Base-by-base conservation (phyloP, 768 basidiomycete genomes). In the Boletus rufocinnamomeus region DNA sequence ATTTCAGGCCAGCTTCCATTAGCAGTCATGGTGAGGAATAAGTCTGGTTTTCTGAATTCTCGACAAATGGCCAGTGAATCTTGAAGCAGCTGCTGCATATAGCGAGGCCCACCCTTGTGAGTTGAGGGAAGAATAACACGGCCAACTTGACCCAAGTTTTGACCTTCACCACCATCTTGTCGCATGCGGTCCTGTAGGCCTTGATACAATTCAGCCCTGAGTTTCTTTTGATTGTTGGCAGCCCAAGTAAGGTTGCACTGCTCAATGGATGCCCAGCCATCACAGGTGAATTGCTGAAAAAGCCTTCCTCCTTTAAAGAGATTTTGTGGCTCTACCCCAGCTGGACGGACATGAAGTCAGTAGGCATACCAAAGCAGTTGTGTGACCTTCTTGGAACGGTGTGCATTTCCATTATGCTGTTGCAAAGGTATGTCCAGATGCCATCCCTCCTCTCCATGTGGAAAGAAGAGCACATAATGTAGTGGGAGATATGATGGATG, bases 1-100 rank as follows among this genome's bases (percentile, higher is more conserved):
- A 84, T 73, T 59, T 84, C 83, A 2, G 64, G 66, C 84, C 84
- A 85, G 1, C 69, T 51, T 0, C 79, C 78, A 70, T 84, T 85
- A 10, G 75, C 70, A 7, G 83, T 85, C 69, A 83, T 76, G 16
- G 82, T 85, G 5, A 84, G 58, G 54, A 84, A 84, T 2, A 84
- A 57, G 49, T 83, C 79, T 14, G 75, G 63, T 8, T 74, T 76
- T 1, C 64, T 54, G 48, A 63, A 77, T 40, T 70, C 64, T 0
- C 74, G 66, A 13, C 70, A 75, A 41, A 85, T 68, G 0, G 82
- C 81, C 70, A 84, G 70, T 0, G 78, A 64, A 58, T 84, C 81
- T 45, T 82, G 79, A 35, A 73, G 77, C 0, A 66, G 62, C 54
- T 80, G 76, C 0, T 71, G 63, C 80, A 84, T 82, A 30, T 80